phyloP scores from a whole-genome alignment of 345 rosid species.

The Trapa incisa region DNA sequence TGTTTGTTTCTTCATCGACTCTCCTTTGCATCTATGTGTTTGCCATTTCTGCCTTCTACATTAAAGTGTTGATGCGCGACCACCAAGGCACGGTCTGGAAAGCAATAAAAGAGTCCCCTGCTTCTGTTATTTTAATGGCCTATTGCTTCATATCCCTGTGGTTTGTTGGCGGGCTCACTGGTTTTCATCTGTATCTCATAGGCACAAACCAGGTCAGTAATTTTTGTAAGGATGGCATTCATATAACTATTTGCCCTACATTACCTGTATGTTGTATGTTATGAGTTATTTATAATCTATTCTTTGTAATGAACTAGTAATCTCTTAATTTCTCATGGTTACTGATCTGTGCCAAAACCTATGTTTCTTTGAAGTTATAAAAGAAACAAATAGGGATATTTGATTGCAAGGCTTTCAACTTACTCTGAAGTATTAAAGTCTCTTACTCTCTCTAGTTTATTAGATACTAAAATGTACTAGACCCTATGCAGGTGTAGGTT shows the following conservation, averaged over 20 bases:
- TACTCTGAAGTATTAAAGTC: not conserved
- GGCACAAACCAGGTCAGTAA: conserved; percentile 76
- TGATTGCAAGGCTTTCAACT: not conserved
- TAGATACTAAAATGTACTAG: not conserved
- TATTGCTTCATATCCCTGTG: conserved; percentile 78
- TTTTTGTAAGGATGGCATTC: not conserved
- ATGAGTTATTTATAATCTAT: not conserved
- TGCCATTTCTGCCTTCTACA: conserved; percentile 68
- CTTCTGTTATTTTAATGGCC: conserved; percentile 65
- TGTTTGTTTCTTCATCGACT: conserved; percentile 86
- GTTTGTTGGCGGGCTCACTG: conserved; percentile 97
- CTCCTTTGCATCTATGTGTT: conserved; percentile 89
- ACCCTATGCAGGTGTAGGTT: not conserved
- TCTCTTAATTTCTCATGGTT: not conserved
- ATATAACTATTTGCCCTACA: not conserved
- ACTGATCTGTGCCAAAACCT: not conserved
- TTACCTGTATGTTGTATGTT: not conserved
- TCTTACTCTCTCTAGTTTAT: not conserved
- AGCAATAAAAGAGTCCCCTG: conserved; percentile 85
- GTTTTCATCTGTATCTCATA: conserved; percentile 84
- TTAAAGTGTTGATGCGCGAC: conserved; percentile 70
- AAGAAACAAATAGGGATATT: too few relatives aligned
- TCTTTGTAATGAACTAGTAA: not conserved
- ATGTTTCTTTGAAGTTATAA: too few relatives aligned
- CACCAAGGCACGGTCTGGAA: conserved; percentile 49